Conservation (phyloP, 2,329 filamentous ascomycete genomes). For the Trichoderma koningiopsis region DNA sequence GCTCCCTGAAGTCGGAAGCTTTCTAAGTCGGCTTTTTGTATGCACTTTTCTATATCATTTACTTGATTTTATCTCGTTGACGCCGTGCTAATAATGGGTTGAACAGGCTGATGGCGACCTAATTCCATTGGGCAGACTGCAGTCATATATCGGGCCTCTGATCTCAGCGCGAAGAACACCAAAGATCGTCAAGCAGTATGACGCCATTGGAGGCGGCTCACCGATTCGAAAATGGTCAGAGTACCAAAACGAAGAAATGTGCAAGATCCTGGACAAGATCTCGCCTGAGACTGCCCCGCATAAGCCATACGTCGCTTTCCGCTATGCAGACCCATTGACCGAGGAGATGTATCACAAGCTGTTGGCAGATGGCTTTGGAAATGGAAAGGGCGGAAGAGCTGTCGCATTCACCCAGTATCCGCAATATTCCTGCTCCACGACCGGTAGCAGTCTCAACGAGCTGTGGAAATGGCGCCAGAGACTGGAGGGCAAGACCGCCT, state of each 20-base stretch:
- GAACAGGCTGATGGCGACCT: conserved; percentile 85
- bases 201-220: conserved; percentile 93
- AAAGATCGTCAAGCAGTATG: conserved; percentile 95
- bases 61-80: not conserved
- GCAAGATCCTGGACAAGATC: conserved; percentile 89
- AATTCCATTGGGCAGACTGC: conserved; percentile 90
- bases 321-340: conserved; percentile 90
- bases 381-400: conserved; percentile 85
- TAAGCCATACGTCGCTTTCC: conserved; percentile 96
- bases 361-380: conserved; percentile 85
- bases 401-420: conserved; percentile 98
- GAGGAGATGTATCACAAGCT: conserved; percentile 88
- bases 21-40: conserved; percentile 90
- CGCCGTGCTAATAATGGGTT: conserved; percentile 1
- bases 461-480: conserved; percentile 95
- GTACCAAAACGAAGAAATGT: conserved; percentile 92
- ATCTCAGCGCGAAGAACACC: conserved; percentile 86
- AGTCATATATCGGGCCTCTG: conserved; percentile 85
- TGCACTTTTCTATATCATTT: conserved; percentile 34
- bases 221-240: conserved; percentile 98
- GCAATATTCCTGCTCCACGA: conserved; percentile 97
- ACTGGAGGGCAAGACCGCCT: conserved; percentile 73
- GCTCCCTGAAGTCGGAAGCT: conserved; percentile 83
- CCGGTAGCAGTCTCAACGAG: conserved; percentile 93
- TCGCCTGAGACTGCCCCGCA: conserved; percentile 94